These are phyloP conservation scores for Theileria annulata DNA, from an alignment of 169 alveolate genomes.

Conservation along the genomic window DNA sequence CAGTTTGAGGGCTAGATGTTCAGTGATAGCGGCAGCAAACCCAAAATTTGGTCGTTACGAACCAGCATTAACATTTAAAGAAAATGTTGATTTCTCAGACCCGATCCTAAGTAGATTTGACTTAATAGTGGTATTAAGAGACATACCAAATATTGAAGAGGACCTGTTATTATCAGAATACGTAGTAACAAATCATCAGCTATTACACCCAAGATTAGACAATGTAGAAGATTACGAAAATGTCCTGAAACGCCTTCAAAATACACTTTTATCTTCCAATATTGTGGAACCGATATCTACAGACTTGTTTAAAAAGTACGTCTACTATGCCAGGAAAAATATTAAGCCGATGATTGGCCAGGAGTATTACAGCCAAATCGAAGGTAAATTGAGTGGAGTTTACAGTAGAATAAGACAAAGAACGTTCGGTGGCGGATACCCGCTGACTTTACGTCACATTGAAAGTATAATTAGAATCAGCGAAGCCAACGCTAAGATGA, in stretches of 20 bases:
- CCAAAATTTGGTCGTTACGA: constrained; percentile 97
- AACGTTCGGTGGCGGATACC: constrained; percentile 92
- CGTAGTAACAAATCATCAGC: constrained; percentile 95
- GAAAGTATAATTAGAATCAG: constrained; percentile 95
- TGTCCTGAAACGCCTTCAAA: constrained; percentile 70
- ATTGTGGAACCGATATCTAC: constrained; percentile 86
- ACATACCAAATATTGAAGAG: constrained; percentile 91
- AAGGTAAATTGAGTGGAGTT: constrained; percentile 80
- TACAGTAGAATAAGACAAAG: constrained; percentile 93
- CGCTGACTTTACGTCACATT: constrained; percentile 95
- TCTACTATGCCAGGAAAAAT: constrained; percentile 94
- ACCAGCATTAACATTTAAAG: constrained; percentile 93
- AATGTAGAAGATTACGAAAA: constrained; percentile 76
- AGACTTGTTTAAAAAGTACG: constrained; percentile 93
- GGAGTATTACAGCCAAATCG: constrained; percentile 76
- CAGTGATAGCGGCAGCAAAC: constrained; percentile 99
- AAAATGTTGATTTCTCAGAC: constrained; percentile 98
- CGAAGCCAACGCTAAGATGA: constrained; percentile 96
- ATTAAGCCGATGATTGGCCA: constrained; percentile 75
- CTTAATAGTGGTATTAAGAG: constrained; percentile 95
- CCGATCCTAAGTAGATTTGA: constrained; percentile 99
- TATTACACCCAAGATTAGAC: constrained; percentile 89
- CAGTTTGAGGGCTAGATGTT: constrained; percentile 96
- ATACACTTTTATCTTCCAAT: constrained; percentile 72
- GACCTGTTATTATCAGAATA: constrained; percentile 95